Evolutionary conservation across 2,329 filamentous ascomycete genomes (phyloP), one percentile per base, ranked within the genome.

Genomic region (Fusarium sp.): DNA sequence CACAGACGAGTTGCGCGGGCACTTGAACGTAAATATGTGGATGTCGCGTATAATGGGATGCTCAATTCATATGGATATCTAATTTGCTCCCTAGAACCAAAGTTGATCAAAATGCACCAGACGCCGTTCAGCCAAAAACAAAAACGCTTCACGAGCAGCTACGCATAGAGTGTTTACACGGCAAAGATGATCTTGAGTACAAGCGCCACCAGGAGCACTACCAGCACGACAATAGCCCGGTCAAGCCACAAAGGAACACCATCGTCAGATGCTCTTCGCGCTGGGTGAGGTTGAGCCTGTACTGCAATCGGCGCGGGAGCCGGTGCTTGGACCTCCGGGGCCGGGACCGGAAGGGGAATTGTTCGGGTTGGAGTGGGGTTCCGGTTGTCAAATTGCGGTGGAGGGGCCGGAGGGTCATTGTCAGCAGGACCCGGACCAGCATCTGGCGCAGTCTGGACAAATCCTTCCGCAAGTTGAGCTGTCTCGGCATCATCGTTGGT

Each of bases 161-260:
- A 50, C 23, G 20, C 53, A 27, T 41, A 27, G 28, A 16, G 21
- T 48, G 28, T 20, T 55, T 45, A 79, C 10, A 75, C 57, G 42
- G 75, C 80, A 46, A 82, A 75, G 18, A 87, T 70, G 28, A 89
- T 81, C 74, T 88, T 90, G 59, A 88, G 64, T 23, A 97, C 82
- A 83, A 97, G 88, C 23, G 92, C 88, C 5, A 90, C 82, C 21
- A 97, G 82, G 27, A 92, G 83, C 16, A 93, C 85, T 1, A 93
- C 83, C 20, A 97, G 80, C 9, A 88, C 90, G 23, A 90, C 88
- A 70, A 97, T 97, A 40, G 90, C 87, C 68, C 92, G 88, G 79
- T 97, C 94, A 20, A 97, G 84, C 92, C 93, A 97, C 14, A 89
- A 81, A 3, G 90, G 87, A 18, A 92, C 86, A 4, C 83, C 87